phyloP scores from a whole-genome alignment of 1,139 yeast genomes.

The Dujonia santamariae region DNA sequence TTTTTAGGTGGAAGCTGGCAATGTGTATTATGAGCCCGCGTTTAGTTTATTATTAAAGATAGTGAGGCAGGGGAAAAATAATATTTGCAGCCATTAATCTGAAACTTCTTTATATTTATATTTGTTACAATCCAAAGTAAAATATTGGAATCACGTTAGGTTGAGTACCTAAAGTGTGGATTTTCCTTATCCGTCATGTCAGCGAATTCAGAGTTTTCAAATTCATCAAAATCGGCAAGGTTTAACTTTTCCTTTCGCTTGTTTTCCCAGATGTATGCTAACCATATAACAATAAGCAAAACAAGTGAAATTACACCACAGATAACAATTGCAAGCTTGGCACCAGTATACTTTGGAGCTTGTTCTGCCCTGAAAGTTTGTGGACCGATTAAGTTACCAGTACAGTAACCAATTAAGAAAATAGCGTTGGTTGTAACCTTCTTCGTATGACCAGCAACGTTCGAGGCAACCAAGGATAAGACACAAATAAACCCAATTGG shows the following conservation, averaged over 20 bases:
- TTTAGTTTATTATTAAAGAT: no score
- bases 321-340: conserved; percentile 36
- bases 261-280: conserved; percentile 28
- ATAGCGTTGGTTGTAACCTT: conserved; percentile 20
- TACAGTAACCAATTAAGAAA: conserved; percentile 48
- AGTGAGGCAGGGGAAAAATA: no score
- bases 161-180: conserved; percentile 53
- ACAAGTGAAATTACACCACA: conserved; percentile 19
- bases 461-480: conserved; percentile 20
- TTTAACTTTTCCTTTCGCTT: conserved; percentile 20
- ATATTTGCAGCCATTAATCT: no score
- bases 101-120: no score
- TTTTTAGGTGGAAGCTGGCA: no score
- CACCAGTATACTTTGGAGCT: conserved; percentile 52
- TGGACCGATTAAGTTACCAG: conserved; percentile 71
- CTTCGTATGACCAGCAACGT: conserved; percentile 21
- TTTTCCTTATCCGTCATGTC: conserved; percentile 70
- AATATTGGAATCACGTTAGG: no score
- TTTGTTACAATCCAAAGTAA: no score
- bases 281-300: conserved; percentile 19
- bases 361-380: conserved; percentile 55
- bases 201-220: conserved; percentile 52
- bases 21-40: no score
- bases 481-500: conserved; percentile 33
- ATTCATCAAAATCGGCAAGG: conserved; percentile 13